phyloP scores from a whole-genome alignment of 768 basidiomycete genomes.

The Mycena indigotica region DNA sequence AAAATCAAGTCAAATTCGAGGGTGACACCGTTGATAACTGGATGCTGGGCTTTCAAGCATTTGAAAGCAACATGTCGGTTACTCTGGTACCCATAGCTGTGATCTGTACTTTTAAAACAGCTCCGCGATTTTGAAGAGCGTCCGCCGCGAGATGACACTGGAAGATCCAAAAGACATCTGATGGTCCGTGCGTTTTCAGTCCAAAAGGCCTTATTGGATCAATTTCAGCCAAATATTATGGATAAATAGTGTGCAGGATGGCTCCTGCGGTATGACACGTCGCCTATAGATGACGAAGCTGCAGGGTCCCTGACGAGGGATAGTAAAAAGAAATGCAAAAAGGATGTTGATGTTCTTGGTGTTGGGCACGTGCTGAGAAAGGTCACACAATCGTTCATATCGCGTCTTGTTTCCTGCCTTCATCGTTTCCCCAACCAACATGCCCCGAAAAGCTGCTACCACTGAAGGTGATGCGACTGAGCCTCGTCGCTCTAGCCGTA shows the following conservation, averaged over 20 bases:
- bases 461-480: not conserved
- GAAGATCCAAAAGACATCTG: not conserved
- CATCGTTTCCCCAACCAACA: not conserved
- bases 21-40: too few species aligned
- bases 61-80: too few species aligned
- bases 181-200: not conserved
- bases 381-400: not conserved
- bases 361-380: not conserved
- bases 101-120: too few species aligned
- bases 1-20: too few species aligned
- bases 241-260: not conserved
- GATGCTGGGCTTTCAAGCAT: too few species aligned
- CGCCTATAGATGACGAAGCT: not conserved
- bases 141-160: not conserved
- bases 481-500: slow-evolving; percentile 1
- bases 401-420: slow-evolving; percentile 2
- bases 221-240: not conserved
- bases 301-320: not conserved
- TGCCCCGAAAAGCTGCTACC: slow-evolving; percentile 5
- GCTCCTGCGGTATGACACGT: not conserved
- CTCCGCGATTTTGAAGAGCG: not conserved
- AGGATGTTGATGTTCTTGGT: not conserved
- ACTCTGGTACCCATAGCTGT: too few species aligned
- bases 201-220: not conserved
- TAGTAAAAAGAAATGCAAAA: not conserved